Evolutionary conservation across 192 early-diverging fungal genomes (phyloP), one percentile per base, ranked within the genome.

Genomic region (Coemansia sp.): DNA sequence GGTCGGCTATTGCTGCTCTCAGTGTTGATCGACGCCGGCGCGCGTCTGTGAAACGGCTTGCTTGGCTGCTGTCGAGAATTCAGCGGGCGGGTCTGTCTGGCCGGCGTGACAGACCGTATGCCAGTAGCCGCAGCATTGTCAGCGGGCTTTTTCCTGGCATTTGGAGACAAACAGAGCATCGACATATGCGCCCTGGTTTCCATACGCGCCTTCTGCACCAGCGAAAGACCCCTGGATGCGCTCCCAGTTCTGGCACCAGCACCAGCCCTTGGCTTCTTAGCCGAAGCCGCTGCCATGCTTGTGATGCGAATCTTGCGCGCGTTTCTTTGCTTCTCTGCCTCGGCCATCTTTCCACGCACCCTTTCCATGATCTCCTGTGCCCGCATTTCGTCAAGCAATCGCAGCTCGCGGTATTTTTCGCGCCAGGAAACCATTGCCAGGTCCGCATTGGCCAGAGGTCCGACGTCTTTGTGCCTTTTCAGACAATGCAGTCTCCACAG

Each of bases 151-250:
- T 48, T 48, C 17, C 5, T 48, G 5, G 45, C 45, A 48, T 15
- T 48, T 1, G 45, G 45, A 15, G 45, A 15, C 45, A 48, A 15
- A 12, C 45, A 55, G 32, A 82, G 61, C 67, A 73, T 76, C 37
- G 66, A 62, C 70, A 78, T 75, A 17, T 75, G 75, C 8, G 71
- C 81, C 41, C 62, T 74, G 15, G 81, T 65, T 59, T 75, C 73
- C 52, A 62, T 36, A 8, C 75, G 64, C 37, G 76, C 75, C 2
- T 73, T 62, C 60, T 78, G 72, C 37, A 83, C 54, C 61, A 78
- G 61, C 45, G 75, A 73, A 36, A 71, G 12, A 7, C 65, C 51
- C 8, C 56, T 52, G 51, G 35, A 54, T 37, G 66, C 1, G 11
- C 34, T 36, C 5, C 57, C 36, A 36, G 34, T 4, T 34, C 35